Base-by-base conservation (phyloP, 2,329 filamentous ascomycete genomes). In the Aureobasidium zeae region DNA sequence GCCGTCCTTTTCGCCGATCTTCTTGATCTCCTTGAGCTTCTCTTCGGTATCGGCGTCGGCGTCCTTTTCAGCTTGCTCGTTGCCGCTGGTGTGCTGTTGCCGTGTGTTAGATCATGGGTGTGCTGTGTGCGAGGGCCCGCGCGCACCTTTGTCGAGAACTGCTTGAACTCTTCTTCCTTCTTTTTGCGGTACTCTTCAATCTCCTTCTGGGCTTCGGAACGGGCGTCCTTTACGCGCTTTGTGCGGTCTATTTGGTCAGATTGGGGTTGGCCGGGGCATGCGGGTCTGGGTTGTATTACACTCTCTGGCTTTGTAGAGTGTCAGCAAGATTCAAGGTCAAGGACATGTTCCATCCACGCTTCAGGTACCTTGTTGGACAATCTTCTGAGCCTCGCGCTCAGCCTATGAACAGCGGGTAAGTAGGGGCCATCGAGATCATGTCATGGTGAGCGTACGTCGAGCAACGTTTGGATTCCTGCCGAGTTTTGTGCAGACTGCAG, bases 401-500 rank as follows among this genome's bases (percentile, higher is more conserved):
- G 91, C 88, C 89, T 96, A 55, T 54, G 44, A 16, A n/a, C 52
- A 43, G 29, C 51, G 45, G 50, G 59, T 72, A 53, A 71, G 64
- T 61, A 58, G 35, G 16, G n/a, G 34, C 22, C 28, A 49, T 17
- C 22, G 24, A 15, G 36, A 47, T 13, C 26, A 31, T 39, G 36
- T 15, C 5, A 2, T 35, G 35, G 36, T 26, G 4, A 49, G 63
- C 83, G 59, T 83, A 98, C 91, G 70, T 96, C 91, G 70, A 98
- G 86, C 61, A 98, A 81, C 63, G 89, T 96, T 71, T 96, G 89
- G 64, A 98, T 98, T 67, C 91, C 91, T 60, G 86, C 82, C 54
- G 91, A 96, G 74, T 96, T 96, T 72, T 96, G 91, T 63, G 89
- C 91, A 64, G 91, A 91, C 89, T 96, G 38, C 3, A n/a, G n/a